Evolutionary conservation across 495 filamentous ascomycete genomes (phyloP), one percentile per base, ranked within the genome.

Genomic region (Penicillium herquei): DNA sequence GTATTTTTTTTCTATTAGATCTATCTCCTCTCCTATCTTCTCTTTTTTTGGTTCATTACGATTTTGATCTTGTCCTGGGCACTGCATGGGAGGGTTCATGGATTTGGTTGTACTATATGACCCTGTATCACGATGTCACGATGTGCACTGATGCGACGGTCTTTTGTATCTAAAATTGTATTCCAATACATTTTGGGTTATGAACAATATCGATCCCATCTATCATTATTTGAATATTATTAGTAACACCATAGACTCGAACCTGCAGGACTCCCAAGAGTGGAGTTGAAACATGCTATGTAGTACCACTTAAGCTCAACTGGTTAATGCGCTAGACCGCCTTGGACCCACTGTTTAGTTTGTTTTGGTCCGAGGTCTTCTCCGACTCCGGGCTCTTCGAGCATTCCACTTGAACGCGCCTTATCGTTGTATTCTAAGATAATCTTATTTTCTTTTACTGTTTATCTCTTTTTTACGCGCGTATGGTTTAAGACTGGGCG

Each of bases 1-100:
- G 58, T 66, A 62, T 64, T 68, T 54, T 72, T 63, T 67, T 52
- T 26, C 21, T 26, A 26, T 26, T 73, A 72, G 64, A 73, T 73
- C 64, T 66, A 69, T 76, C 73, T 70, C 69, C 72, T 65, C 71
- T 71, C 65, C 61, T 52, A 48, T 47, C 46, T 52, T 54, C 53
- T 64, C 55, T 66, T 32, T 56, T 46, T 50, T 58, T 50, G 45
- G 21, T 26, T 26, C 55, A 39, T 49, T 61, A 51, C 56, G 44
- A 47, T 54, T 44, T 56, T 54, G 57, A 46, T 55, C 56, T 51
- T 64, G 47, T 63, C 52, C 62, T 59, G 63, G 62, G 67, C 66
- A n/a, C n/a, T n/a, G n/a, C n/a, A 73, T 70, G 70, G 66, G 65
- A 67, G 57, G 62, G 21, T 60, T 58, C 45, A 51, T 54, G 49